These are phyloP conservation scores for Scheffersomyces insectosa DNA, from an alignment of 1,139 yeast genomes.

Conservation along the genomic window DNA sequence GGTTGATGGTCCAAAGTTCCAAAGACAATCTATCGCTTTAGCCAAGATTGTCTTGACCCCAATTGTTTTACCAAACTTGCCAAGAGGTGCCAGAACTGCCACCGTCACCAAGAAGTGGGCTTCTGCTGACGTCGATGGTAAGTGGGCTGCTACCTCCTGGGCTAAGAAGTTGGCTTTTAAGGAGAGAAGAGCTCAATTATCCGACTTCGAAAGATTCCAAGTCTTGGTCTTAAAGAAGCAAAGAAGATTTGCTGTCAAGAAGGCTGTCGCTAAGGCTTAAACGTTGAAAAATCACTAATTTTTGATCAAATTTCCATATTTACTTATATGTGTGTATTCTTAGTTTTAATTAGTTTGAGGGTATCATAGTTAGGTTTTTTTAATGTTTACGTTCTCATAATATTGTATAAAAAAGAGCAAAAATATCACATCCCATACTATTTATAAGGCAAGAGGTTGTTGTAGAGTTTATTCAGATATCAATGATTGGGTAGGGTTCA, in stretches of 20 bases:
- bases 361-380: conserved; percentile 33
- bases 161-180: conserved; percentile 97
- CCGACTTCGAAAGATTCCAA: conserved; percentile 99
- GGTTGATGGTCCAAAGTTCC: conserved; percentile 94
- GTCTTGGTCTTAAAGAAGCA: conserved; percentile 96
- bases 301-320: conserved; percentile 18
- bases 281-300: conserved; percentile 14
- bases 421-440: conserved; percentile 1
- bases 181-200: conserved; percentile 86
- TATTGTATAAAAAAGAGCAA: conserved; percentile 3
- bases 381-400: conserved; percentile 31
- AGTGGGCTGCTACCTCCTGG: conserved; percentile 95
- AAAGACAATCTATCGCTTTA: conserved; percentile 89
- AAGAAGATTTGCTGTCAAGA: conserved; percentile 92
- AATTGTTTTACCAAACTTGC: conserved; percentile 76
- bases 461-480: too few species aligned
- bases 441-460: not conserved
- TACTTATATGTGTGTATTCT: conserved; percentile 31
- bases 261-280: conserved; percentile 45
- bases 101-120: conserved; percentile 91
- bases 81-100: conserved; percentile 92
- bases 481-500: too few species aligned
- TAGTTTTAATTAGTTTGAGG: conserved; percentile 29
- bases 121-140: conserved; percentile 82
- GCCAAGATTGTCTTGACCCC: conserved; percentile 92